Evolutionary conservation across 176 grass and related monocot genomes (phyloP), one percentile per base, ranked within the genome.

Genomic region (Lolium perenne): DNA sequence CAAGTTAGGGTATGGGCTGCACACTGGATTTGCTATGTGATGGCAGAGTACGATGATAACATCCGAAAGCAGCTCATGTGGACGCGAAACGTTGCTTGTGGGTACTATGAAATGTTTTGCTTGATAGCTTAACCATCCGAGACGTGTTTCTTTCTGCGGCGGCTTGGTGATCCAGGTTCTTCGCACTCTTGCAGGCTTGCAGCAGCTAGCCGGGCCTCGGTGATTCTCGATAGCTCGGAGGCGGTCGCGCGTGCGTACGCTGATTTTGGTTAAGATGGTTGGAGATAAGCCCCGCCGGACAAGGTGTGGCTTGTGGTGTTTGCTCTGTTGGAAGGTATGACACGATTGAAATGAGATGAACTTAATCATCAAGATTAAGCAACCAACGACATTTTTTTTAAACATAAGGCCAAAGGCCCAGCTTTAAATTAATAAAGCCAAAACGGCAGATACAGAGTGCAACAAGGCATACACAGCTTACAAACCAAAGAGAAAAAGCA

Each of bases 261-360:
- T 23, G 43, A 73, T 8, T 69, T 8, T 69, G 66, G n/a, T 0
- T 43, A 11, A 45, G 4, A 21, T 45, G n/a, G 70, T 73, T 25
- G 5, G 40, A 25, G 71, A 49, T 75, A 75, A 75, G 23, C 6
- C 47, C 72, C 12, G 35, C 35, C 22, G 47, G 72, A 76, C 72
- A 76, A 53, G 7, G 72, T 76, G 72, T 76, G 23, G 23, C 72
- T 32, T 76, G 72, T 32, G 72, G 72, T 76, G 47, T 53, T 76
- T 53, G 23, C 7, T 26, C 8, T 53, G 72, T 4, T 18, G 46
- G 72, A 26, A 62, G 12, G 6, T 13, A 73, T 53, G 72, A 53
- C 7, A 47, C 46, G 14, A 51, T 29, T 53, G 72, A 54, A 23
- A 5, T 50, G 72, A 53, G 14, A 17, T 53, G 23, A 76, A 26